Conservation (phyloP, 148 eudicot genomes). For the Rhododendron ferrugineum region DNA sequence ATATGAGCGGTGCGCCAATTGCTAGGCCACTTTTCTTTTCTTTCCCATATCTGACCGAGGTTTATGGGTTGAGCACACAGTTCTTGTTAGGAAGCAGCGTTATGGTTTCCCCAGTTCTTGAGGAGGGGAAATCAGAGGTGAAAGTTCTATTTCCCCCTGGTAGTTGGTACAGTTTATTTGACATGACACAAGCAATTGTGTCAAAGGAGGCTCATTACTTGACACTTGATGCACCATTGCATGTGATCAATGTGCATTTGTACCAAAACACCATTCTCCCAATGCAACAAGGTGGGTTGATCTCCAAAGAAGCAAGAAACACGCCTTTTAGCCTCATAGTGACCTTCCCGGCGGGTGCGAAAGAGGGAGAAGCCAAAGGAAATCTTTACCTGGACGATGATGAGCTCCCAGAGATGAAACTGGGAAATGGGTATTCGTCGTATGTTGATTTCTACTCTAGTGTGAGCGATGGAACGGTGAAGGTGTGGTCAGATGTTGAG, state of each 20-base stretch:
- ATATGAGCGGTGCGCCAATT: constrained; percentile 73
- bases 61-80: constrained; percentile 81
- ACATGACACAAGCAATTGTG: constrained; percentile 55
- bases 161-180: constrained; percentile 78
- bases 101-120: constrained; percentile 89
- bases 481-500: constrained; percentile 80
- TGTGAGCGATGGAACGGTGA: constrained; percentile 40
- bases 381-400: constrained; percentile 79
- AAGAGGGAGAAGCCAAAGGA: constrained; percentile 56
- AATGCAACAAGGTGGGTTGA: constrained; percentile 84
- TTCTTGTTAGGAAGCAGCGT: constrained; percentile 76
- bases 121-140: constrained; percentile 54
- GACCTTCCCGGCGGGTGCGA: constrained; percentile 66
- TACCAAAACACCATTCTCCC: constrained; percentile 77
- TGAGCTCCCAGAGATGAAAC: constrained; percentile 88
- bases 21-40: constrained; percentile 90
- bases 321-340: constrained; percentile 83
- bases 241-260: constrained; percentile 69
- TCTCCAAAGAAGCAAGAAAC: constrained; percentile 75
- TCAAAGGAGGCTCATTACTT: constrained; percentile 41
- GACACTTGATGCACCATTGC: constrained; percentile 69
- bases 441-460: constrained; percentile 69
- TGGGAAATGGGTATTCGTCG: constrained; percentile 61
- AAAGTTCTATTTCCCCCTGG: constrained; percentile 79
- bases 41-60: constrained; percentile 48